Evolutionary conservation across 495 filamentous ascomycete species (phyloP).

Genomic region (Daldinia vernicosa): DNA sequence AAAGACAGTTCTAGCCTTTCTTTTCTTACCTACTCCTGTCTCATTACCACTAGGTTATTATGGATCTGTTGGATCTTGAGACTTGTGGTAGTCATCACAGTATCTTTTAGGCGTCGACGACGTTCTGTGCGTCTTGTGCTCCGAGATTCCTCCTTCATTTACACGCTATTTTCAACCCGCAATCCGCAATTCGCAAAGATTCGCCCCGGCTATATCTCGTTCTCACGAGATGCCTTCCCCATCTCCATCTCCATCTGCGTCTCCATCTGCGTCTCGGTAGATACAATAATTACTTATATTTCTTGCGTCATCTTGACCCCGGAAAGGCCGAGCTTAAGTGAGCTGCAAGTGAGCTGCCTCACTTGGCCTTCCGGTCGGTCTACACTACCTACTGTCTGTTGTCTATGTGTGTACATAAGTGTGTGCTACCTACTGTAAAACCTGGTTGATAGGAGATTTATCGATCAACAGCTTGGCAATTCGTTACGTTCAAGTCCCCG

Average conservation of each 20-base stretch:
- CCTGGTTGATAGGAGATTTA: slow-evolving; percentile 31
- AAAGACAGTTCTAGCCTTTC: slow-evolving; percentile 31
- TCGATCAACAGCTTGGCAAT: slow-evolving; percentile 38
- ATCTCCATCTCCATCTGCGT: slow-evolving; percentile 4
- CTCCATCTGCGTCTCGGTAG: slow-evolving; percentile 20
- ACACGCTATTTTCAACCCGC: neutral
- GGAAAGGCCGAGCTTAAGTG: slow-evolving; percentile 1
- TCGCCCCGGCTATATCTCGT: slow-evolving; percentile 4
- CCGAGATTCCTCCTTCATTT: slow-evolving; percentile 1
- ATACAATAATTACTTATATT: slow-evolving; percentile 21
- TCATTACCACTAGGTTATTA: slow-evolving; percentile 6
- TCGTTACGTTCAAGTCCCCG: slow-evolving; percentile 23
- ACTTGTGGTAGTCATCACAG: neutral
- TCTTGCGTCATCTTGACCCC: slow-evolving; percentile 31
- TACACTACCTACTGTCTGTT: neutral
- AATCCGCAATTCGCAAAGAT: neutral
- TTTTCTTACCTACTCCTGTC: slow-evolving; percentile 12
- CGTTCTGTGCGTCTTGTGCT: neutral
- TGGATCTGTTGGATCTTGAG: neutral
- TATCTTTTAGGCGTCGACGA: slow-evolving; percentile 6
- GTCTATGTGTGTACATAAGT: slow-evolving; percentile 3
- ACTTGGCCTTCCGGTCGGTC: slow-evolving; percentile 24
- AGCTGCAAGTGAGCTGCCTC: slow-evolving; percentile 40
- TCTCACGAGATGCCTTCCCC: neutral
- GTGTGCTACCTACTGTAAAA: slow-evolving; percentile 1